Base-by-base conservation (phyloP, 2,329 filamentous ascomycete genomes). In the Penicillium frequentans region DNA sequence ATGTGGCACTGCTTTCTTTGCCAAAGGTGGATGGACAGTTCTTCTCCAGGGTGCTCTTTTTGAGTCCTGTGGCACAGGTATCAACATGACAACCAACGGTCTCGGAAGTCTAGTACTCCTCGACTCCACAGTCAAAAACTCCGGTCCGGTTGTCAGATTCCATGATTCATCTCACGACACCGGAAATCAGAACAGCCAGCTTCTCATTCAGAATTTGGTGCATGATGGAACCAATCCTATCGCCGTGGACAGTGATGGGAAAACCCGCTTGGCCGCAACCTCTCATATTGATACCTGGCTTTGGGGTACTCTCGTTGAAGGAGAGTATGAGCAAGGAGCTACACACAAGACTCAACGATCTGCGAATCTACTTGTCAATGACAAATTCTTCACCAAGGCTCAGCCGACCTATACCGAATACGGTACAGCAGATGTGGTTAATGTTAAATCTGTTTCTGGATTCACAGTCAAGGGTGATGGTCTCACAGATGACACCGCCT, bases 1-100 rank as follows among this genome's bases (percentile, higher is more conserved):
- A 63, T 88, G 86, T 65, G 82, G 80, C 3, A 79, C 78, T 2
- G 70, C 75, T 0, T 77, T 88, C 45, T 39, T 59, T 7, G 77
- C 76, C 0, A 76, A 62, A 2, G 70, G 68, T 13, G 70, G 70
- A 39, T 69, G 59, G 47, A 68, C 66, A 4, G 64, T 68, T 2
- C 61, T 72, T 2, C 56, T 70, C 4, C 65, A 70, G 27, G 54
- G 62, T 5, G 69, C 65, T 9, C 62, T 50, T 1, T 74, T 74
- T 24, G 64, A 69, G 19, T 65, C 56, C 7, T 71, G 61, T 19
- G 64, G 63, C 7, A 64, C 59, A 8, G 67, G 68, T n/a, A 64
- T 72, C 44, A 65, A 71, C 50, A 70, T 69, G 63, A 70, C 62
- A 3, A 53, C 59, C 23, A 68, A 70, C 27, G 54, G 57, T 13